phyloP scores from a whole-genome alignment of 192 early-diverging fungal genomes.

The Pilobolus umbonatus region DNA sequence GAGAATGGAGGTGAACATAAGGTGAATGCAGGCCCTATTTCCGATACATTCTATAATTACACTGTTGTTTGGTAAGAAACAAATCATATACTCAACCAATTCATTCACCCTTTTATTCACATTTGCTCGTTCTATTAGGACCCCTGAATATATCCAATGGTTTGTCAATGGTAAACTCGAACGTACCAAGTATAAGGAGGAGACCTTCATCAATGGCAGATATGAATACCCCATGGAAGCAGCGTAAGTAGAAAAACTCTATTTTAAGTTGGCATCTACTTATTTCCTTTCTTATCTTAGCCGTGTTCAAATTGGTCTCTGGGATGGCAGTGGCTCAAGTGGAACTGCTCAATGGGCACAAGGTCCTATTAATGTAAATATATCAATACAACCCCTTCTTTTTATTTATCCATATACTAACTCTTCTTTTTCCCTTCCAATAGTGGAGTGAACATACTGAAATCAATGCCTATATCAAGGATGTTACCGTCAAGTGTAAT shows the following conservation, averaged over 20 bases:
- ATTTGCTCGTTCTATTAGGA: conserved; percentile 1
- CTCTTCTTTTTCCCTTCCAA: not conserved
- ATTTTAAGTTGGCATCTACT: not conserved
- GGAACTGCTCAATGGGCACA: conserved; percentile 30
- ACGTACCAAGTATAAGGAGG: conserved; percentile 20
- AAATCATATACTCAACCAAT: not conserved
- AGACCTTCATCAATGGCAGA: not conserved
- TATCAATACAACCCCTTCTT: too few relatives aligned
- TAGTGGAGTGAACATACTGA: conserved; percentile 3
- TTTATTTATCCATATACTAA: not conserved
- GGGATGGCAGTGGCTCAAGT: conserved; percentile 44
- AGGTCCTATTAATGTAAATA: conserved; percentile 23
- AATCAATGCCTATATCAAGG: conserved; percentile 18
- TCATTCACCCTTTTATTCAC: not conserved
- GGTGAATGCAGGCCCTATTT: conserved; percentile 12
- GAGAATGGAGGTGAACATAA: conserved; percentile 16
- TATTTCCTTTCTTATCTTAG: not conserved
- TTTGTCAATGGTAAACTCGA: conserved; percentile 37
- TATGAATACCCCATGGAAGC: conserved; percentile 35
- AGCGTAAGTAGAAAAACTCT: conserved; percentile 4
- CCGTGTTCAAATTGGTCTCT: conserved; percentile 45
- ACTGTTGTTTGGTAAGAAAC: conserved; percentile 39
- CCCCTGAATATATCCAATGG: conserved; percentile 39
- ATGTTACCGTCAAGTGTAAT: conserved; percentile 21
- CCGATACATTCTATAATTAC: conserved; percentile 39